phyloP scores from a whole-genome alignment of 805 yeast species.

The Myxozyma monticola region DNA sequence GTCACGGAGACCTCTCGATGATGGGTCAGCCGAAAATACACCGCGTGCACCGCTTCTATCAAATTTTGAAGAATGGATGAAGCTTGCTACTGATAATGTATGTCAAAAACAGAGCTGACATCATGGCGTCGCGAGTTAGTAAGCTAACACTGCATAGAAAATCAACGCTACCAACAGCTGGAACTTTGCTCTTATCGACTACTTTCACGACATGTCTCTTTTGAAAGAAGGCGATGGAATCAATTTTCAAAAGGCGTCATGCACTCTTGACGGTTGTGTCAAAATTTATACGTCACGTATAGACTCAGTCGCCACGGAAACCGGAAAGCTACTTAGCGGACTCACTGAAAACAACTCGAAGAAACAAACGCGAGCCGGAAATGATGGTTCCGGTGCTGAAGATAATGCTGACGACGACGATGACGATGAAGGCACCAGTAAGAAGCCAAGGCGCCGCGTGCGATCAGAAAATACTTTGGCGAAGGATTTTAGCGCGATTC shows the following conservation, averaged over 20 bases:
- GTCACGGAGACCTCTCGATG: background rate
- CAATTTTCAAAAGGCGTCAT: slow-evolving; percentile 87
- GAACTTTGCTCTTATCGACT: slow-evolving; percentile 89
- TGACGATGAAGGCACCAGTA: slow-evolving; percentile 31
- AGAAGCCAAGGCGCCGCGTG: slow-evolving; percentile 26
- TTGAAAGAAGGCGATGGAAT: slow-evolving; percentile 74
- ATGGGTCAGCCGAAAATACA: background rate
- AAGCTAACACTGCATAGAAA: slow-evolving; percentile 42
- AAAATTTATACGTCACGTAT: slow-evolving; percentile 88
- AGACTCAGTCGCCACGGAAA: slow-evolving; percentile 87
- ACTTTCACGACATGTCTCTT: slow-evolving; percentile 79
- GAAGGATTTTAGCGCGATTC: slow-evolving; percentile 35
- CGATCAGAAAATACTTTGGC: slow-evolving; percentile 38
- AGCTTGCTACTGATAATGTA: slow-evolving; percentile 71
- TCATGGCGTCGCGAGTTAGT: too few species aligned
- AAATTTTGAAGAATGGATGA: slow-evolving; percentile 76
- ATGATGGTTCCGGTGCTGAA: slow-evolving; percentile 28
- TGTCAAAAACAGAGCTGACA: slow-evolving; percentile 5
- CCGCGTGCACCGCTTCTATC: slow-evolving; percentile 35
- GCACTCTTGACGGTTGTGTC: slow-evolving; percentile 91
- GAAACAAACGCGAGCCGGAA: slow-evolving; percentile 26
- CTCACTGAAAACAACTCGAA: slow-evolving; percentile 46
- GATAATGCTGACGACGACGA: slow-evolving; percentile 29
- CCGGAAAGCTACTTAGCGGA: slow-evolving; percentile 80
- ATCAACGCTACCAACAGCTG: slow-evolving; percentile 84